Base-by-base conservation (phyloP, 2,329 filamentous ascomycete genomes). In the Nothophaeocryptopus gaeumannii region DNA sequence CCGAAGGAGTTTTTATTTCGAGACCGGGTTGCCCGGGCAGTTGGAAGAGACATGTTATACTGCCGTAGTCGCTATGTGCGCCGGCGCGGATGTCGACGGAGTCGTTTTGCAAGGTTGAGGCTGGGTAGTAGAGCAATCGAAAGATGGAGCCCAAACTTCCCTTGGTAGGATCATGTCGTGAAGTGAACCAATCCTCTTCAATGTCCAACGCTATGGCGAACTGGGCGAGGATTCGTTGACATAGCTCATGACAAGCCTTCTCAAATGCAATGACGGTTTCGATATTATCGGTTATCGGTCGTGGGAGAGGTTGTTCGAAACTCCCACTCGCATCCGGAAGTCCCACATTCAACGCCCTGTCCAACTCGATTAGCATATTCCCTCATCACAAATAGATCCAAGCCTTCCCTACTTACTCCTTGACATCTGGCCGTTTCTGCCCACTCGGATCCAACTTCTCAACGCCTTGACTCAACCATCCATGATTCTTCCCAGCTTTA, bases 341-440 rank as follows among this genome's bases (percentile, higher is more conserved):
- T 57, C 86, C 89, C 64, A 97, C 86, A 73, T 97, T 99, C 78
- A 97, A 92, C 33, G 86, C 89, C 74, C 90, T 93, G 58, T 51
- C 14, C 10, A 11, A n/a, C 33, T 9, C n/a, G 11, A 15, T 50
- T 9, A 45, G 38, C n/a, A 30, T 10, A 39, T 32, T 29, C 45
- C 45, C 40, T 36, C n/a, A n/a, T n/a, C n/a, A n/a, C n/a, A n/a
- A n/a, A n/a, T n/a, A n/a, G n/a, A n/a, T n/a, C n/a, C n/a, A n/a
- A n/a, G n/a, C n/a, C n/a, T n/a, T n/a, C n/a, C n/a, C n/a, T n/a
- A 34, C 55, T 35, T 45, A 66, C 88, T 96, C 89, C 77, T 96
- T 96, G 61, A 89, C 89, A 65, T 96, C 90, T 10, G 53, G 39
- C 72, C 63, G 76, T 69, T 84, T 82, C 69, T 96, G 90, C 48